A percentile compares a stretch with the other conserved stretches of the same genome.
Conservation (phyloP, 2,329 filamentous ascomycete species). For the Colletotrichum sp. region DNA sequence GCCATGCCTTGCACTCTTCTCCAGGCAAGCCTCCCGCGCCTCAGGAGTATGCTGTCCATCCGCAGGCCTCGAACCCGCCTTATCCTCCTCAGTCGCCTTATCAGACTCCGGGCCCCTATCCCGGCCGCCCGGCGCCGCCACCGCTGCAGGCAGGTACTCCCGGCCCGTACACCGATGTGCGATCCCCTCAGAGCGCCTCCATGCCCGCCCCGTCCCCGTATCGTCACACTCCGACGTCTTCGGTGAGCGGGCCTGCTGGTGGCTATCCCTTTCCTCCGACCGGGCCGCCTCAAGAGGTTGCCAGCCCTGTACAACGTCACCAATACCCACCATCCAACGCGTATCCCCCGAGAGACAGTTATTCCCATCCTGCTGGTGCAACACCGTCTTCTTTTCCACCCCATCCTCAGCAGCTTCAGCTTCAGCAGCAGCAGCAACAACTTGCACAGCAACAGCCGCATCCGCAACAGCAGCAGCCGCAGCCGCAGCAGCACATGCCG, state of each 20-base stretch:
- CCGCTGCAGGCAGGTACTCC: conserved; percentile 45
- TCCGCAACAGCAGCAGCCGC: conserved; percentile 33
- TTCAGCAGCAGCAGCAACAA: conserved; percentile 35
- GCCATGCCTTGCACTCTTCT: conserved; percentile 45
- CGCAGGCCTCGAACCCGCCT: conserved; percentile 27
- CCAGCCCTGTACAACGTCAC: conserved; percentile 57
- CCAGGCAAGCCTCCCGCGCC: conserved; percentile 47
- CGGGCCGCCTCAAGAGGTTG: conserved; percentile 45
- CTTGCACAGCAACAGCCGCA: not conserved
- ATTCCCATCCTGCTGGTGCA: conserved; percentile 41
- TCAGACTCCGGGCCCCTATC: conserved; percentile 46
- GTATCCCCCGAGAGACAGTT: conserved; percentile 52
- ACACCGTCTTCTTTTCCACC: conserved; percentile 34
- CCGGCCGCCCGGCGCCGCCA: conserved; percentile 45
- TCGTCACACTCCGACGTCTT: conserved; percentile 53
- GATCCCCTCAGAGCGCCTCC: conserved; percentile 53
- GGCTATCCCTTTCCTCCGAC: conserved; percentile 58
- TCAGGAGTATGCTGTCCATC: conserved; percentile 46
- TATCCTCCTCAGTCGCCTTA: conserved; percentile 46
- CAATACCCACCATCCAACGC: conserved; percentile 52
- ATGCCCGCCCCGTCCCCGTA: conserved; percentile 54
- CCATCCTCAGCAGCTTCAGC: conserved; percentile 30
- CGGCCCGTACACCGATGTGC: conserved; percentile 49
- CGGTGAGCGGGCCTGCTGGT: conserved; percentile 41
- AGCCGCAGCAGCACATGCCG: conserved; percentile 38